These are phyloP conservation scores for Cladosporium oxysporum DNA, from an alignment of 2,329 filamentous ascomycete species.

Conservation along the genomic window DNA sequence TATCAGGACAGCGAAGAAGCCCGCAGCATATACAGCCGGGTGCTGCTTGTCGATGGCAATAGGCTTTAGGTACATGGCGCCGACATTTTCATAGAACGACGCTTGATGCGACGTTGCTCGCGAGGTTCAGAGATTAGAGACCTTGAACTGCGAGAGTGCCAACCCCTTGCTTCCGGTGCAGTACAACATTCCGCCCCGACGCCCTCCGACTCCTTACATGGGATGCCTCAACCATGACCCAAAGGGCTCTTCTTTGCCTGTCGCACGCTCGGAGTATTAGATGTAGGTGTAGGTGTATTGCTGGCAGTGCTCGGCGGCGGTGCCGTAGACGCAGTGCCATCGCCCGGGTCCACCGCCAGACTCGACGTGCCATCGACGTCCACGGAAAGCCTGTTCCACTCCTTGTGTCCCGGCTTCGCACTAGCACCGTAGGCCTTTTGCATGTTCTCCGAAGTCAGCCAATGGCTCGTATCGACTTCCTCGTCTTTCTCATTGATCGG, in stretches of 20 bases:
- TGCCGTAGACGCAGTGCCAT: neutral
- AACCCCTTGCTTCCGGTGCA: slow-evolving; percentile 16
- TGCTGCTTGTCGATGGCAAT: slow-evolving; percentile 24
- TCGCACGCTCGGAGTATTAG: neutral
- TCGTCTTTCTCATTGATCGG: slow-evolving; percentile 24
- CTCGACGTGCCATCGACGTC: slow-evolving; percentile 23
- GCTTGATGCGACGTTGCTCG: slow-evolving; percentile 3
- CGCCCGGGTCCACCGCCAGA: slow-evolving; percentile 18
- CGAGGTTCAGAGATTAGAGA: neutral
- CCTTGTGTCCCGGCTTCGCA: slow-evolving; percentile 22
- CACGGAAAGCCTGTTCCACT: slow-evolving; percentile 19
- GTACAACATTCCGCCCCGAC: slow-evolving; percentile 22
- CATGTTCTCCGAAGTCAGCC: slow-evolving; percentile 37
- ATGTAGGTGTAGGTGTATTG: neutral
- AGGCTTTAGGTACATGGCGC: slow-evolving; percentile 21
- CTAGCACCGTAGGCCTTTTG: slow-evolving; percentile 29
- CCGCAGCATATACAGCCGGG: slow-evolving; percentile 12
- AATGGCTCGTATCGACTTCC: slow-evolving; percentile 5
- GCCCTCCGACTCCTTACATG: slow-evolving; percentile 18
- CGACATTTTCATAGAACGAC: slow-evolving; percentile 19
- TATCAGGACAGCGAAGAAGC: slow-evolving; percentile 23
- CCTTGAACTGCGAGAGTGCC: slow-evolving; percentile 2
- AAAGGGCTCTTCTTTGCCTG: slow-evolving; percentile 3
- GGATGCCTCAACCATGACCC: slow-evolving; percentile 1
- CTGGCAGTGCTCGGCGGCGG: neutral